Evolutionary conservation across 2,329 filamentous ascomycete genomes (phyloP).

Genomic region (Cladorrhinum sp.): DNA sequence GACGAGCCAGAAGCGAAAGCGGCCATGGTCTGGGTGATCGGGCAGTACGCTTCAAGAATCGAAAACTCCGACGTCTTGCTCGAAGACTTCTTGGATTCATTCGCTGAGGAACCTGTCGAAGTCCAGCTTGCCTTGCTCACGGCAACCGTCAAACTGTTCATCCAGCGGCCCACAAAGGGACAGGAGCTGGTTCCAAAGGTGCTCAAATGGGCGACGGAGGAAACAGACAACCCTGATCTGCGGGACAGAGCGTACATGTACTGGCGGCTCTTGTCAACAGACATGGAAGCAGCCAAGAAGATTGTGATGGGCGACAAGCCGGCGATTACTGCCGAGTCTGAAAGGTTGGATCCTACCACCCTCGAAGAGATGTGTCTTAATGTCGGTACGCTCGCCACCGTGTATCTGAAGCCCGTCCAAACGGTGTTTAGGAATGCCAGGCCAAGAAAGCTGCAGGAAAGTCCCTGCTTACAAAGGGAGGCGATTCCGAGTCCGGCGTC

Average conservation of each 20-base stretch:
- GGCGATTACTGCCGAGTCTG: constrained; percentile 90
- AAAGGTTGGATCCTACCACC: constrained; percentile 85
- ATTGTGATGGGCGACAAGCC: constrained; percentile 98
- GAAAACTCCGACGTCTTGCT: constrained; percentile 93
- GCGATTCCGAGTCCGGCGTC: constrained; percentile 44
- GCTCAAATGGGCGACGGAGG: constrained; percentile 96
- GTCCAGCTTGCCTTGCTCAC: constrained; percentile 93
- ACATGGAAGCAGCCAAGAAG: constrained; percentile 78
- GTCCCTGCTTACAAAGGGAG: constrained; percentile 78
- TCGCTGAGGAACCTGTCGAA: constrained; percentile 90
- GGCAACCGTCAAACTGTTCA: constrained; percentile 96
- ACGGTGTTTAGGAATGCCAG: constrained; percentile 91
- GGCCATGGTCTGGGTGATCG: constrained; percentile 99
- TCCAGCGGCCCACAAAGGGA: constrained; percentile 91
- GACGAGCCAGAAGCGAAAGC: constrained; percentile 98
- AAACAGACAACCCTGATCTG: constrained; percentile 82
- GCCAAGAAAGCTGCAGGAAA: constrained; percentile 73
- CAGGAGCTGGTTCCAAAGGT: constrained; percentile 92
- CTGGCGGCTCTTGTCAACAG: constrained; percentile 91
- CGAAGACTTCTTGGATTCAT: constrained; percentile 92
- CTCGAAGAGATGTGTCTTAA: constrained; percentile 97
- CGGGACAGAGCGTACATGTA: constrained; percentile 37
- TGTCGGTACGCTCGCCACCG: constrained; percentile 91
- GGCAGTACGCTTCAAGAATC: constrained; percentile 94
- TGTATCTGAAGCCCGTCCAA: constrained; percentile 96